Evolutionary conservation across 495 filamentous ascomycete genomes (phyloP).

Genomic region (Melanomma pulvis-pyrius): DNA sequence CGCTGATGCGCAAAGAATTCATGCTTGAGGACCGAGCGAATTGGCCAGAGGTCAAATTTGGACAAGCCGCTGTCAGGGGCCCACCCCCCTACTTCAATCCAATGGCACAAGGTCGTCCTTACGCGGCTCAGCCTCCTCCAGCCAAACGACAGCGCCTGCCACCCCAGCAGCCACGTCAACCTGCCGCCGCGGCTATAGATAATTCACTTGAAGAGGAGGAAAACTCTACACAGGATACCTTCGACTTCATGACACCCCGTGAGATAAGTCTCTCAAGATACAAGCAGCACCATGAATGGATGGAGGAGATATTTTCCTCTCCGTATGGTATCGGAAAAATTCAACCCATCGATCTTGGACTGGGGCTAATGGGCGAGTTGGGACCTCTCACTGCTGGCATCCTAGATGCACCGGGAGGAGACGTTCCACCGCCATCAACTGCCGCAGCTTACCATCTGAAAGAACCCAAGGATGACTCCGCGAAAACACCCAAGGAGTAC

Average conservation of each 20-base stretch:
- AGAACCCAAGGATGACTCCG: constrained; percentile 24
- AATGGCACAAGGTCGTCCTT: constrained; percentile 18
- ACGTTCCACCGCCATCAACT: constrained; percentile 16
- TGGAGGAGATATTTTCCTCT: constrained; percentile 94
- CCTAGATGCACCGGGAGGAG: constrained; percentile 59
- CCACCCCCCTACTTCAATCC: constrained; percentile 25
- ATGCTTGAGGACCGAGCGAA: constrained; percentile 84
- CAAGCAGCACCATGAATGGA: constrained; percentile 96
- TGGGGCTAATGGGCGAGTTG: constrained; percentile 86
- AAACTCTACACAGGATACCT: constrained; percentile 81
- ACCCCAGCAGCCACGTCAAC: constrained; percentile 22
- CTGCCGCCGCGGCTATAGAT: neutral
- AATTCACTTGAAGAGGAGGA: constrained; percentile 84
- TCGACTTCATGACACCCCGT: constrained; percentile 83
- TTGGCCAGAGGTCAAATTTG: constrained; percentile 84
- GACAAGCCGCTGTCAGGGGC: constrained; percentile 44
- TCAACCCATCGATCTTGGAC: constrained; percentile 79
- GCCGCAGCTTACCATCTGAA: neutral
- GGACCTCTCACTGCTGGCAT: constrained; percentile 79
- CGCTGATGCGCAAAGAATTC: constrained; percentile 87
- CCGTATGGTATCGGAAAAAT: constrained; percentile 82
- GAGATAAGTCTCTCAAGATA: constrained; percentile 85
- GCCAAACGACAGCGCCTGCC: constrained; percentile 43
- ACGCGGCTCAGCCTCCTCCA: constrained; percentile 36
- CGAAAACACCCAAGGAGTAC: constrained; percentile 22